A percentile compares a stretch with the other conserved stretches of the same genome.
These are phyloP conservation scores for Cicer arietinum DNA, from an alignment of 306 rosid species.

Conservation along the genomic window DNA sequence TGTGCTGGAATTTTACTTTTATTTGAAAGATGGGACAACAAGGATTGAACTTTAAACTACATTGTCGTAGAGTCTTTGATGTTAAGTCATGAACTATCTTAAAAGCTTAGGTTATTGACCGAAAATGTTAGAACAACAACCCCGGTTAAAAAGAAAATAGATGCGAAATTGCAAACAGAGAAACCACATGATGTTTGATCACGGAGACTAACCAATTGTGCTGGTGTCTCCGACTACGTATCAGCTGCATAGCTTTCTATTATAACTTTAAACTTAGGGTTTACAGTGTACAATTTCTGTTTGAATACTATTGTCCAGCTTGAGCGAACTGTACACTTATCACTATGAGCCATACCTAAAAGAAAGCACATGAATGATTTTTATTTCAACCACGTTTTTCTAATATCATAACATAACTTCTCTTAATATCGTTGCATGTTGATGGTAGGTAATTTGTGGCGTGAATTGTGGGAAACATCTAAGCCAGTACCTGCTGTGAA, in stretches of 20 bases:
- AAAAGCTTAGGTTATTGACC: background rate
- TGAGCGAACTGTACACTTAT: too few relatives aligned
- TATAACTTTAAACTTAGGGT: too few relatives aligned
- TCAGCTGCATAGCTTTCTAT: too few relatives aligned
- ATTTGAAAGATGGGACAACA: background rate
- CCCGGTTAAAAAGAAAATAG: too few relatives aligned
- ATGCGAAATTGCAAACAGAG: too few relatives aligned
- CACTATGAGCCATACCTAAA: too few relatives aligned
- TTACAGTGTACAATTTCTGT: too few relatives aligned
- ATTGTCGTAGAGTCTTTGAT: background rate
- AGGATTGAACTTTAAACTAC: background rate
- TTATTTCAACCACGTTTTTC: background rate
- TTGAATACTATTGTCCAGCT: too few relatives aligned
- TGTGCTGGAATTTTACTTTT: background rate
- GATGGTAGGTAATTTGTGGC: conserved; percentile 91
- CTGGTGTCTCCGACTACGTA: too few relatives aligned
- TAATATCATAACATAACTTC: background rate
- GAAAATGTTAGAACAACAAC: too few relatives aligned
- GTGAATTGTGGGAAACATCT: conserved; percentile 88
- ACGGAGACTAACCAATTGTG: too few relatives aligned
- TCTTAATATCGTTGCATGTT: conserved; percentile 32
- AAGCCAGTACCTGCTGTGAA: conserved; percentile 91
- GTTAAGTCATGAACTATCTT: background rate
- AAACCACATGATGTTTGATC: too few relatives aligned
- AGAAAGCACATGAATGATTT: background rate